These are phyloP conservation scores for Phytopythium ostracodes DNA, from an alignment of 352 stramenopile genomes.

Conservation along the genomic window DNA sequence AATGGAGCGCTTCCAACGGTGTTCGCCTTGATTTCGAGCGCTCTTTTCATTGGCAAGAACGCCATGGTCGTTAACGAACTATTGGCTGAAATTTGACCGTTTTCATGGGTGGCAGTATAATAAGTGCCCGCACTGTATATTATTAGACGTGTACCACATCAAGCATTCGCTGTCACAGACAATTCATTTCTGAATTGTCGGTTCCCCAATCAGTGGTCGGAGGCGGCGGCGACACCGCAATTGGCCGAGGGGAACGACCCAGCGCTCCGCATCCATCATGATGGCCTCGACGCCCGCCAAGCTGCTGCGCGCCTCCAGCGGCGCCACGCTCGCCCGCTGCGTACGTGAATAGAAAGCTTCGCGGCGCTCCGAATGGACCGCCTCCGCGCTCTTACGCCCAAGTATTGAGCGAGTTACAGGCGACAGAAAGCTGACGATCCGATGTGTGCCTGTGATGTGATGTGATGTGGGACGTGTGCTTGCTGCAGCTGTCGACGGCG, in stretches of 20 bases:
- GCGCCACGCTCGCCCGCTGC: slow-evolving; percentile 20
- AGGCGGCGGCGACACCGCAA: not conserved
- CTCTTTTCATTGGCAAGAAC: no score
- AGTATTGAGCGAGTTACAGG: not conserved
- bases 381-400: not conserved
- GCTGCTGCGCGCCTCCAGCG: slow-evolving; percentile 25
- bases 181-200: slow-evolving; percentile 7
- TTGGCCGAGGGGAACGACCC: not conserved
- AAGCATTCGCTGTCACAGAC: not conserved
- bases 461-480: no score
- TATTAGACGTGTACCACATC: not conserved
- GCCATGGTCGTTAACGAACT: no score
- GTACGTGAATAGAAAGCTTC: slow-evolving; percentile 12
- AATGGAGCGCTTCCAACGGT: no score
- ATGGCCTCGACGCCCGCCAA: slow-evolving; percentile 13
- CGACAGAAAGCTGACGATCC: not conserved
- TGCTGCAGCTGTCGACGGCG: slow-evolving; percentile 40
- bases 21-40: no score
- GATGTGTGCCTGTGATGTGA: not conserved
- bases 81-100: no score
- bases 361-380: not conserved
- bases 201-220: not conserved
- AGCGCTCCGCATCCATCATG: not conserved
- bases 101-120: no score
- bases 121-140: no score